Evolutionary conservation across 139 green algal species (phyloP).

Genomic region (Tetraselmis striata): DNA sequence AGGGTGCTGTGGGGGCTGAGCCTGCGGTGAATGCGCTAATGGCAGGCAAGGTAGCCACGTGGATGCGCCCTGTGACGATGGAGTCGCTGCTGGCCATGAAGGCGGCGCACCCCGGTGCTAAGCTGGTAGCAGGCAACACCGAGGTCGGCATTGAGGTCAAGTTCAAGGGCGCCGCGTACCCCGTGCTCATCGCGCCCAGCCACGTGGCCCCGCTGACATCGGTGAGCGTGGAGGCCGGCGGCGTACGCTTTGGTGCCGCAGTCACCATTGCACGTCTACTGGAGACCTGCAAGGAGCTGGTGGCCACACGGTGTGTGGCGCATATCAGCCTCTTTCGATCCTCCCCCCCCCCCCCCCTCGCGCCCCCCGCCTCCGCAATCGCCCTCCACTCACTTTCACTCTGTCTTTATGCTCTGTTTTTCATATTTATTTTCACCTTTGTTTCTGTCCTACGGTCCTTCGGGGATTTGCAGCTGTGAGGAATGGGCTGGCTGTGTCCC

Average conservation of each 20-base stretch:
- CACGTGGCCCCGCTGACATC: conserved; percentile 75
- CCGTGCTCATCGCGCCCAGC: conserved; percentile 61
- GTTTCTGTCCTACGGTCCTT: no score
- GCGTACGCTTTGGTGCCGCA: conserved; percentile 2
- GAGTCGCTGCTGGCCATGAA: conserved; percentile 71
- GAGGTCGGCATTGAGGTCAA: conserved; percentile 51
- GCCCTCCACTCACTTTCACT: no score
- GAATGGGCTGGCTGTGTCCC: no score
- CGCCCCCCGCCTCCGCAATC: no score
- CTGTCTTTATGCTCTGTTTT: no score
- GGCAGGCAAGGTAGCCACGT: conserved; percentile 16
- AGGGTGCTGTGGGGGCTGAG: no score
- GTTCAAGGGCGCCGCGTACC: conserved; percentile 84
- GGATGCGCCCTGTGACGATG: conserved; percentile 61
- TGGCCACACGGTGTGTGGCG: conserved; percentile 22
- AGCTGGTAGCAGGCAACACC: conserved; percentile 14
- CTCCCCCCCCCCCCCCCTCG: no score
- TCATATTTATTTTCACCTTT: no score
- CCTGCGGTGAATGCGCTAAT: no score
- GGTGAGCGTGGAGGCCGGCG: conserved; percentile 23
- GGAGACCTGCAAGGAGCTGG: conserved; percentile 29
- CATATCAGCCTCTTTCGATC: no score
- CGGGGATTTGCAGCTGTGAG: no score
- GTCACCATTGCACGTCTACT: conserved; percentile 66
- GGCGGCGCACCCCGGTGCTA: conserved; percentile 41